Evolutionary conservation across 2,329 filamentous ascomycete genomes (phyloP), one percentile per base, ranked within the genome.

Genomic region (Fonsecaea erecta): DNA sequence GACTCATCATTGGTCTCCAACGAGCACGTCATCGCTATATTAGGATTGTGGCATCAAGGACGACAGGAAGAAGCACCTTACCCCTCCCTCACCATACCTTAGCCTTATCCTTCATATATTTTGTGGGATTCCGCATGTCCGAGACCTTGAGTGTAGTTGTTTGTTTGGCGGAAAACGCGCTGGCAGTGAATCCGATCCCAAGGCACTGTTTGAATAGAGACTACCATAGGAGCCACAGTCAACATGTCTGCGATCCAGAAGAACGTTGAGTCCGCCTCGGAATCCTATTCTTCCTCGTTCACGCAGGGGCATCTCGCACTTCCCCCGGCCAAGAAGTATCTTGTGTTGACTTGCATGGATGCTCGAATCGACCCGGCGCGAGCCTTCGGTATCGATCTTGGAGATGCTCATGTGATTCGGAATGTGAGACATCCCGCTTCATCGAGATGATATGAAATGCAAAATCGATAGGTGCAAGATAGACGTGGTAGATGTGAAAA

Each of bases 311-410:
- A 87, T 67, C 82, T 93, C 3, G 82, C 85, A 0, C 82, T 92
- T 1, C 88, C 90, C 0, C 90, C 90, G 0, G 85, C 85, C 9
- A 90, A 89, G 77, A 85, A 88, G 71, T 90, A 90, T 72, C 80
- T 86, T 7, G 80, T 90, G 68, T 83, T 94, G 52, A 91, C 90
- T 0, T 95, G 91, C 77, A 95, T 95, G 90, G 91, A 95, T 73
- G 89, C 91, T 4, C 86, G 91, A 12, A 81, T 82, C 75, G 83
- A 94, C 71, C 87, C 91, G 0, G 83, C 86, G 2, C 80, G 84
- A 12, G 89, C 89, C 1, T 89, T 92, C 60, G 89, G 88, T 8
- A 88, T 93, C 63, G 79, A 83, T 21, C 84, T 91, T 18, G 91
- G 91, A 46, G 90, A 93, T 69, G 91, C 91, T 0, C 91, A 95